Percentiles rank a stretch among this genome's conserved stretches.
Conservation (phyloP, 371 early-diverging fungal species). For the Chytridiales sp. region DNA sequence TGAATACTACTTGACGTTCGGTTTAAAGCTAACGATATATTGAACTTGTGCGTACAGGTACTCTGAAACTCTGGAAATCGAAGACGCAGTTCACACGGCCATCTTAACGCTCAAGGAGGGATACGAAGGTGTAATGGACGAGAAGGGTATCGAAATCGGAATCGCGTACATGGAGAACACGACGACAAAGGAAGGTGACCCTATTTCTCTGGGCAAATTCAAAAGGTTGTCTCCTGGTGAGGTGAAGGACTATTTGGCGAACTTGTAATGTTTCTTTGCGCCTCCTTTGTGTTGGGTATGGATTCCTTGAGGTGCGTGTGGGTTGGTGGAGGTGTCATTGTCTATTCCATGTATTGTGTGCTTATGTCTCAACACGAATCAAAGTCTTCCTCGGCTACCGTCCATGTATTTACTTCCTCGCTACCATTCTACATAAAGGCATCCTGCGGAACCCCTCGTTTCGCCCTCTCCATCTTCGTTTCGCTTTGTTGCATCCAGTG, state of each 20-base stretch:
- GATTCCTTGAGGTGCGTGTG: too few species aligned
- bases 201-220: conserved; percentile 56
- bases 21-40: background rate
- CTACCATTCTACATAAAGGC: too few species aligned
- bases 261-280: conserved; percentile 60
- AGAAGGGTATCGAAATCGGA: conserved; percentile 92
- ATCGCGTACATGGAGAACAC: conserved; percentile 67
- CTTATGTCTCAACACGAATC: too few species aligned
- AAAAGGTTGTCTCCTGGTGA: conserved; percentile 73
- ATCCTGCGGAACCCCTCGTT: too few species aligned
- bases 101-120: conserved; percentile 97
- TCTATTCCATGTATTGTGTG: too few species aligned
- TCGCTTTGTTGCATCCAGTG: too few species aligned
- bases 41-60: conserved; percentile 53
- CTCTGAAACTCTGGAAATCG: conserved; percentile 90
- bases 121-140: conserved; percentile 95
- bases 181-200: conserved; percentile 57
- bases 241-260: conserved; percentile 94
- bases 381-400: too few species aligned
- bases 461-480: too few species aligned
- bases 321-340: too few species aligned
- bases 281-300: too few species aligned
- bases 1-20: background rate
- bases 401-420: too few species aligned
- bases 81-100: conserved; percentile 98